Conservation (phyloP, 257 asterid species). For the Coffea eugenioides region DNA sequence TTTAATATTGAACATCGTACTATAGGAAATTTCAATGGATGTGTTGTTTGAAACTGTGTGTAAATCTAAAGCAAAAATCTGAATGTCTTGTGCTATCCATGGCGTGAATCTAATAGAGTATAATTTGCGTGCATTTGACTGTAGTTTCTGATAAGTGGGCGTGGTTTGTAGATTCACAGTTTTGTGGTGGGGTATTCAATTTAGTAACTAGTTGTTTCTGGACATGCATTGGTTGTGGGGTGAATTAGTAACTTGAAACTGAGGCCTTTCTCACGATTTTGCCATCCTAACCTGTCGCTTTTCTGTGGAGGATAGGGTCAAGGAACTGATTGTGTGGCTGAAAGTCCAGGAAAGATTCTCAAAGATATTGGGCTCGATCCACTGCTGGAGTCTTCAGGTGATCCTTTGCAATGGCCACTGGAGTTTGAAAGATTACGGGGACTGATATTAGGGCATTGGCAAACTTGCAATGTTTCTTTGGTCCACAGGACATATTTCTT, state of each 20-base stretch:
- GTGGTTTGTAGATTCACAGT: background rate
- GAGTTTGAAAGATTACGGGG: slow-evolving; percentile 40
- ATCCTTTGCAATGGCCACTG: slow-evolving; percentile 41
- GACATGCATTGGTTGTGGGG: background rate
- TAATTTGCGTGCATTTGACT: background rate
- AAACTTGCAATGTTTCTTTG: slow-evolving; percentile 46
- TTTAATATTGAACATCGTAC: background rate
- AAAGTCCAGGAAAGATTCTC: slow-evolving; percentile 24
- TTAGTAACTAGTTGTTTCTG: background rate
- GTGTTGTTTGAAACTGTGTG: background rate
- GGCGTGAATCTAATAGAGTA: background rate
- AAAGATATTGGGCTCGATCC: slow-evolving; percentile 39
- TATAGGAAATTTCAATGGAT: background rate
- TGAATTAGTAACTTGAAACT: background rate
- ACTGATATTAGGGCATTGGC: slow-evolving; percentile 46
- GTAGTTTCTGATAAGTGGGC: background rate
- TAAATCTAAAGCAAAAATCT: background rate
- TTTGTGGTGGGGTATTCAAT: background rate
- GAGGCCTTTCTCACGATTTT: slow-evolving; percentile 2
- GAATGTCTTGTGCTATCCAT: background rate
- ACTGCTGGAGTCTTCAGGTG: slow-evolving; percentile 27
- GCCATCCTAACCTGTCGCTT: background rate
- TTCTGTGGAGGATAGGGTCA: slow-evolving; percentile 27
- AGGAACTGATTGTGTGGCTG: slow-evolving; percentile 19
- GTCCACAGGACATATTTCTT: slow-evolving; percentile 54